Conservation (phyloP, 2,329 filamentous ascomycete species). For the Emydomyces testavorans region DNA sequence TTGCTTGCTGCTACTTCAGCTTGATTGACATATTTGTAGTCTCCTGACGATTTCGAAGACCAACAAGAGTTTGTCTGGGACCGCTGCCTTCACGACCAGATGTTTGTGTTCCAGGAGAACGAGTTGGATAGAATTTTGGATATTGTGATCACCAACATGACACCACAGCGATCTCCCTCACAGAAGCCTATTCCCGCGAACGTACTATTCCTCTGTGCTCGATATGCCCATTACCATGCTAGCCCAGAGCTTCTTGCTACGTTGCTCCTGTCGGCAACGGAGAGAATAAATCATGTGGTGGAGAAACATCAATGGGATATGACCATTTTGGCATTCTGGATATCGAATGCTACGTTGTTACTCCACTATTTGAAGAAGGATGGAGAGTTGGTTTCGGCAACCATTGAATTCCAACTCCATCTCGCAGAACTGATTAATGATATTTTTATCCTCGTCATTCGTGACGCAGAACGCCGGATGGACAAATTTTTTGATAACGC, state of each 20-base stretch:
- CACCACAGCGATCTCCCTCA: constrained; percentile 84
- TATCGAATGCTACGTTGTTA: constrained; percentile 91
- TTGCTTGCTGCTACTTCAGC: constrained; percentile 1
- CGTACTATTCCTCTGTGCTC: constrained; percentile 85
- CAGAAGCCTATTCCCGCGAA: constrained; percentile 97
- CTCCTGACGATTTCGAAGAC: constrained; percentile 62
- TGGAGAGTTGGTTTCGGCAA: constrained; percentile 63
- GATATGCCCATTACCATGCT: constrained; percentile 94
- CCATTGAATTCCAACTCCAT: constrained; percentile 80
- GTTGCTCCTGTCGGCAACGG: constrained; percentile 74
- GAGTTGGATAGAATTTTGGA: constrained; percentile 86
- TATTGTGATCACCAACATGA: constrained; percentile 97
- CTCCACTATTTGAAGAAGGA: constrained; percentile 97
- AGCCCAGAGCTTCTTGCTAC: constrained; percentile 71
- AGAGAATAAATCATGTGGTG: constrained; percentile 95
- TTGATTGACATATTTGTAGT: constrained; percentile 21
- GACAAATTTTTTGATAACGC: constrained; percentile 89
- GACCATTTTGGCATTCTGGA: constrained; percentile 98
- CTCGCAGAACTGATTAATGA: constrained; percentile 93
- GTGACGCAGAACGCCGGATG: constrained; percentile 87
- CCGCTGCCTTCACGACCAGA: constrained; percentile 88
- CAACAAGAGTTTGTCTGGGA: constrained; percentile 94
- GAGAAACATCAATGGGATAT: constrained; percentile 97
- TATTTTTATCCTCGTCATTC: constrained; percentile 94
- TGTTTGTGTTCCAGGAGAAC: constrained; percentile 97